Percentiles rank a stretch among this genome's conserved stretches.
Conservation (phyloP, 116 monocot genomes). For the Iris pallida region DNA sequence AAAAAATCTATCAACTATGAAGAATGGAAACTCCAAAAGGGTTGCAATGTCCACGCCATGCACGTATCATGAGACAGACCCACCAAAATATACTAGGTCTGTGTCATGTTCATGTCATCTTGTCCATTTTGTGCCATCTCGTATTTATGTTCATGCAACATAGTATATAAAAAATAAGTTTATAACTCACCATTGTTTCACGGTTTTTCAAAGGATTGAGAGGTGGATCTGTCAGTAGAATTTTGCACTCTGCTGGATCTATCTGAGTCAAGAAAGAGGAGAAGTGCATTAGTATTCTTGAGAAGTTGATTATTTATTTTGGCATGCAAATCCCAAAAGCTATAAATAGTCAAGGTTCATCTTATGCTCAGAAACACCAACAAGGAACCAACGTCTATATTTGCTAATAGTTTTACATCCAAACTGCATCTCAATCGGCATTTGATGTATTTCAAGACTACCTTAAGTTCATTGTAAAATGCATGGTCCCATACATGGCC, state of each 20-base stretch:
- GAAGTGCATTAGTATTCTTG: too few relatives aligned
- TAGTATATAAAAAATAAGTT: too few relatives aligned
- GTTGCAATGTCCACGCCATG: too few relatives aligned
- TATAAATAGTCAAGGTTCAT: neutral
- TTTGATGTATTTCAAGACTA: conserved; percentile 5
- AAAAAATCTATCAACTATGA: too few relatives aligned
- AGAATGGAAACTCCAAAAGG: too few relatives aligned
- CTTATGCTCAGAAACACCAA: neutral
- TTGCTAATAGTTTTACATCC: neutral
- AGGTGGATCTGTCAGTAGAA: conserved; percentile 93
- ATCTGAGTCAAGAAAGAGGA: conserved; percentile 41
- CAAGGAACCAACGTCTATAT: neutral
- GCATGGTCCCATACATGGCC: conserved; percentile 94
- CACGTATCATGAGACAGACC: too few relatives aligned
- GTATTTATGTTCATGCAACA: too few relatives aligned
- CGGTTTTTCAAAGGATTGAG: conserved; percentile 96
- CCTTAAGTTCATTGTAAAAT: conserved; percentile 87
- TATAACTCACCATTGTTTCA: conserved; percentile 69
- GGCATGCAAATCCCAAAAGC: neutral
- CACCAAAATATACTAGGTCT: too few relatives aligned
- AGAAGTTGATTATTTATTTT: neutral
- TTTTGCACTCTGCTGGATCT: conserved; percentile 83
- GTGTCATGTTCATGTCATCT: too few relatives aligned
- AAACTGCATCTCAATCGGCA: neutral
- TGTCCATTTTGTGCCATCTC: too few relatives aligned